phyloP scores from a whole-genome alignment of 306 rosid genomes.

The Fragaria vesca region DNA sequence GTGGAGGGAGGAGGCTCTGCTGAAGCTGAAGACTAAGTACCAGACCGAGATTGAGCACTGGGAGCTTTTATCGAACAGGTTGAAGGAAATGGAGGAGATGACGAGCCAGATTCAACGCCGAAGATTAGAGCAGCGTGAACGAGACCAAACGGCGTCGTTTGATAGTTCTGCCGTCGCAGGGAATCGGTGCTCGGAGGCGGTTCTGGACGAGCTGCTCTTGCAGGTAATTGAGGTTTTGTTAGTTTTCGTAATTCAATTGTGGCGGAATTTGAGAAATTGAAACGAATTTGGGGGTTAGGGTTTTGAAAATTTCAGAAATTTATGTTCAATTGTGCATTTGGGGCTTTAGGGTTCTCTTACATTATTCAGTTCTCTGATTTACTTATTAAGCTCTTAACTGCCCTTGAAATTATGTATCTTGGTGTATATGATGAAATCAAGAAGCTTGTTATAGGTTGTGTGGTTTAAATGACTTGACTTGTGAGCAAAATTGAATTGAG shows the following conservation, averaged over 20 bases:
- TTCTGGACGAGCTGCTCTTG: conserved; percentile 48
- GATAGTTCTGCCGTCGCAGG: conserved; percentile 19
- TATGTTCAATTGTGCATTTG: neutral
- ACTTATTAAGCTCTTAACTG: neutral
- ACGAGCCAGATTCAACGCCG: conserved; percentile 24
- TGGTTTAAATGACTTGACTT: neutral
- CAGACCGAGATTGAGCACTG: conserved; percentile 58
- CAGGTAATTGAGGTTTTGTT: conserved; percentile 42
- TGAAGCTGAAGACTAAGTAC: conserved; percentile 52
- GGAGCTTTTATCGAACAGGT: conserved; percentile 54
- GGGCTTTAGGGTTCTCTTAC: neutral
- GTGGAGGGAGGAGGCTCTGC: conserved; percentile 51
- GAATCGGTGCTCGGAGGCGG: conserved; percentile 23
- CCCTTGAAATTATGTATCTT: neutral
- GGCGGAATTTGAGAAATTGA: neutral
- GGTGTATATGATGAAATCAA: neutral
- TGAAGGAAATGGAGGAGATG: conserved; percentile 46
- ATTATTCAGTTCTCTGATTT: neutral
- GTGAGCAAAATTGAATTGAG: neutral
- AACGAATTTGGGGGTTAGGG: conserved; percentile 21
- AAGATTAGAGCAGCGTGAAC: conserved; percentile 5
- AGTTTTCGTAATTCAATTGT: neutral
- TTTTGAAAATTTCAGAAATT: neutral
- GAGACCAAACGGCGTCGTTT: conserved; percentile 30
- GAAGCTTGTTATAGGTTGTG: conserved; percentile 1